A percentile compares a stretch with the other conserved stretches of the same genome.
Conservation (phyloP, 2,329 filamentous ascomycete species). For the Arthrobotrys megalospora region DNA sequence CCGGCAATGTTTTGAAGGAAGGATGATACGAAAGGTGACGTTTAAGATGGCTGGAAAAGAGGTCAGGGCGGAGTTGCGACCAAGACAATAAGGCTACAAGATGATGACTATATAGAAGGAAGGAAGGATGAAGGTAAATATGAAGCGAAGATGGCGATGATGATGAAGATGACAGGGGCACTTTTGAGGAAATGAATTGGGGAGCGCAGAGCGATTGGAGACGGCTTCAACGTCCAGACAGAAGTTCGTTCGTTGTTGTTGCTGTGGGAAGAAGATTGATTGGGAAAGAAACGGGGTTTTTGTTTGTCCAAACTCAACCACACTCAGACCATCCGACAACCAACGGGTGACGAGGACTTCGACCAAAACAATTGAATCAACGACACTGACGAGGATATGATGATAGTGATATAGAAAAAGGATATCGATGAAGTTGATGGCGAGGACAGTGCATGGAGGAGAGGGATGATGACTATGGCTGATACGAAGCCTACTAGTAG, state of each 20-base stretch:
- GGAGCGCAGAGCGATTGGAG: slow-evolving; percentile 13
- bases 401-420: neutral
- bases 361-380: neutral
- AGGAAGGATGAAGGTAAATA: neutral
- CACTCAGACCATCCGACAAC: slow-evolving; percentile 20
- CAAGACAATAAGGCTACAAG: slow-evolving; percentile 3
- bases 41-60: slow-evolving; percentile 21
- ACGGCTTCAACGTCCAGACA: neutral
- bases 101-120: neutral
- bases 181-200: slow-evolving; percentile 11
- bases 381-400: neutral
- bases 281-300: slow-evolving; percentile 17
- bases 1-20: slow-evolving; percentile 33
- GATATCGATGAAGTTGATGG: neutral
- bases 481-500: too few species aligned
- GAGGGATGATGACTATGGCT: too few species aligned
- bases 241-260: slow-evolving; percentile 22
- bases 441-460: neutral
- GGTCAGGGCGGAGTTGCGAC: slow-evolving; percentile 17
- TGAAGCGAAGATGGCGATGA: slow-evolving; percentile 5
- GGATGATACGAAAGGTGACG: slow-evolving; percentile 11
- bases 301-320: slow-evolving; percentile 32
- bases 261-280: slow-evolving; percentile 33
- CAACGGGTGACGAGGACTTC: slow-evolving; percentile 4
- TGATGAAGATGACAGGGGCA: slow-evolving; percentile 13